A percentile compares a stretch with the other conserved stretches of the same genome.
phyloP scores from a whole-genome alignment of 1,284 basidiomycete species.

The Puccinia sorghi region DNA sequence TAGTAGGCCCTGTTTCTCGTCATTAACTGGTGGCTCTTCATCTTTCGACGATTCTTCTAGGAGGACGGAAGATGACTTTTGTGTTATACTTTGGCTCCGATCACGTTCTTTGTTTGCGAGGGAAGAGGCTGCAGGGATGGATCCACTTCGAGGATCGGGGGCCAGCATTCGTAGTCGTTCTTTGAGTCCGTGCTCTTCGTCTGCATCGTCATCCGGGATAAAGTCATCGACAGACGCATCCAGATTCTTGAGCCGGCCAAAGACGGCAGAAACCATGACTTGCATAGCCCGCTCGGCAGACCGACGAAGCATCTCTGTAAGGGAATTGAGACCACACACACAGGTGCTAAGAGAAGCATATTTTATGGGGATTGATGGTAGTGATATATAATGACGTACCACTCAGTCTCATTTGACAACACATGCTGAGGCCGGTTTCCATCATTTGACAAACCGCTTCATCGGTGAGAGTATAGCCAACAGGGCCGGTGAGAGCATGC shows the following conservation, averaged over 20 bases:
- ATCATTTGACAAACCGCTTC: conserved; percentile 97
- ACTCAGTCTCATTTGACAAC: conserved; percentile 91
- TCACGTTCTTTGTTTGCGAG: conserved; percentile 28
- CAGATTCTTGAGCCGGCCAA: conserved; percentile 67
- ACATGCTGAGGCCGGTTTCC: conserved; percentile 94
- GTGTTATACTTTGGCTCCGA: conserved; percentile 56
- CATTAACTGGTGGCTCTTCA: conserved; percentile 53
- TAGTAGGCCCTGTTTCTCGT: conserved; percentile 28
- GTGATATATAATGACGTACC: conserved; percentile 64
- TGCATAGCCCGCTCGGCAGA: conserved; percentile 96
- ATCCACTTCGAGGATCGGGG: conserved; percentile 52
- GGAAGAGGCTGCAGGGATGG: conserved; percentile 49
- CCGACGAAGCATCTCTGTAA: conserved; percentile 75
- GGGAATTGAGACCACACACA: not conserved
- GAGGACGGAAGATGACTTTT: conserved; percentile 55
- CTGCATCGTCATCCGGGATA: conserved; percentile 29
- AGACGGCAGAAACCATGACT: conserved; percentile 76
- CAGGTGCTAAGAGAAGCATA: not conserved
- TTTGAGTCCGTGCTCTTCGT: conserved; percentile 39
- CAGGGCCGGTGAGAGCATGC: conserved; percentile 71
- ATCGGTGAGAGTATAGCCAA: conserved; percentile 75
- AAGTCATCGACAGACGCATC: conserved; percentile 50
- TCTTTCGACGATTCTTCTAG: conserved; percentile 51
- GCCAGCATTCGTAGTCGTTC: conserved; percentile 51
- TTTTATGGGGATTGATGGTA: not conserved